Conservation (phyloP, 2,329 filamentous ascomycete genomes). For the Xylaria sp. region DNA sequence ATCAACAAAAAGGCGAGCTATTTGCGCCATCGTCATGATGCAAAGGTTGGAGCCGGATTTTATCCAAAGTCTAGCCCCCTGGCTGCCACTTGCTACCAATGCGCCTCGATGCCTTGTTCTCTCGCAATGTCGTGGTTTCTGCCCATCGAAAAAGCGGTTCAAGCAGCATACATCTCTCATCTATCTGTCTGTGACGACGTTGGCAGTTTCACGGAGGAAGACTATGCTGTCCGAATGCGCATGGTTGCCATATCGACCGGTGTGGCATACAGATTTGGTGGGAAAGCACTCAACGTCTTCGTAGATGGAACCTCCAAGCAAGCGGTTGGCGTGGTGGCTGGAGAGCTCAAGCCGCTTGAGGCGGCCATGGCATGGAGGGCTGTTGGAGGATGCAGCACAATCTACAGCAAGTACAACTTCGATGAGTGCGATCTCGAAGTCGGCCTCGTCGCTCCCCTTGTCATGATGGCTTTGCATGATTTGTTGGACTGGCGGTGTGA, state of each 20-base stretch:
- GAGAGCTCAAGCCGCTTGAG: slow-evolving; percentile 16
- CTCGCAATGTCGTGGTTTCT: slow-evolving; percentile 34
- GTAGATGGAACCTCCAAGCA: slow-evolving; percentile 34
- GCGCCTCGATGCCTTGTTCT: slow-evolving; percentile 24
- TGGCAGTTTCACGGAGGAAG: slow-evolving; percentile 28
- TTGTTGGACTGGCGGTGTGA: slow-evolving; percentile 36
- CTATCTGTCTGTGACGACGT: slow-evolving; percentile 35
- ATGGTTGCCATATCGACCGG: slow-evolving; percentile 32
- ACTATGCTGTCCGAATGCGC: slow-evolving; percentile 33
- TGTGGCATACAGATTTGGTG: slow-evolving; percentile 28
- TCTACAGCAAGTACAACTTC: slow-evolving; percentile 35
- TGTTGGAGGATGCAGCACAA: slow-evolving; percentile 29
- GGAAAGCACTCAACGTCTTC: slow-evolving; percentile 23
- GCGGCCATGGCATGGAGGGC: slow-evolving; percentile 35
- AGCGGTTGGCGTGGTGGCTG: slow-evolving; percentile 17
- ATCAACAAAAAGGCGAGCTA: slow-evolving; percentile 37
- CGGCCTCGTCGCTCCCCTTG: slow-evolving; percentile 26
- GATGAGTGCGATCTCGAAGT: slow-evolving; percentile 20
- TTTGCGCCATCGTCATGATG: slow-evolving; percentile 27
- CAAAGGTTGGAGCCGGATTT: slow-evolving; percentile 28
- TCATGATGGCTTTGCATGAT: slow-evolving; percentile 33
- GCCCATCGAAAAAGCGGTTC: slow-evolving; percentile 22
- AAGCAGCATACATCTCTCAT: slow-evolving; percentile 33
- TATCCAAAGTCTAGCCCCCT: slow-evolving; percentile 35
- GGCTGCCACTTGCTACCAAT: slow-evolving; percentile 31